These are phyloP conservation scores for Rubia peregrina DNA, from an alignment of 305 asterid genomes.

Conservation along the genomic window DNA sequence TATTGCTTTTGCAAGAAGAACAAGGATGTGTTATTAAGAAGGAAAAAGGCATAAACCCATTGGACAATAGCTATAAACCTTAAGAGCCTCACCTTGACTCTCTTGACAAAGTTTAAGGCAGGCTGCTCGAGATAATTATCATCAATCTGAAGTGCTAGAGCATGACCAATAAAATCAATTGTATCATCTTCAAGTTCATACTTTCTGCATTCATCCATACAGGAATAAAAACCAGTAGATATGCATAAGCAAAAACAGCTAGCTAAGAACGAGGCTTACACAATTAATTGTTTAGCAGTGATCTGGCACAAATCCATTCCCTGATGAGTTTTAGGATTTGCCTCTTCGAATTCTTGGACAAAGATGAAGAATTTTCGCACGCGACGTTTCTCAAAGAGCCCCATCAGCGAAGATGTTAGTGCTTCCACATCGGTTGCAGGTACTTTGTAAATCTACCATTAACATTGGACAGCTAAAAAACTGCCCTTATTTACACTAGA, in stretches of 20 bases:
- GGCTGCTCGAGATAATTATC: constrained; percentile 84
- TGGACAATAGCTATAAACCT: constrained; percentile 1
- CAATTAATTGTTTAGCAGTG: constrained; percentile 63
- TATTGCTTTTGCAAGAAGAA: constrained; percentile 50
- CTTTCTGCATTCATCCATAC: constrained; percentile 48
- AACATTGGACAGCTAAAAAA: constrained; percentile 2
- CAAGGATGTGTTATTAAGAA: too few relatives aligned
- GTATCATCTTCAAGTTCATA: constrained; percentile 90
- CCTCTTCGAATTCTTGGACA: constrained; percentile 84
- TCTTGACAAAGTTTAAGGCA: constrained; percentile 70
- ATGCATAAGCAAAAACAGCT: constrained; percentile 10
- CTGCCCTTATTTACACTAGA: background rate
- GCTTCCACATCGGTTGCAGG: too few relatives aligned
- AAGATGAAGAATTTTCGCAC: constrained; percentile 83
- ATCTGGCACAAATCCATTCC: constrained; percentile 68
- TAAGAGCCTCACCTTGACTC: constrained; percentile 58
- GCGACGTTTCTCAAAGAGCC: constrained; percentile 81
- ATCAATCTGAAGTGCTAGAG: constrained; percentile 67
- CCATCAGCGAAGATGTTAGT: constrained; percentile 85
- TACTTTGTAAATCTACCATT: constrained; percentile 66
- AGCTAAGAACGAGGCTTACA: constrained; percentile 41
- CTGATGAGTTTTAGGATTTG: constrained; percentile 67
- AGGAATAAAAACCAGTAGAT: constrained; percentile 1
- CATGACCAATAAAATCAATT: constrained; percentile 85
- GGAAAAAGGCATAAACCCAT: too few relatives aligned